Evolutionary conservation across 192 early-diverging fungal genomes (phyloP).

Genomic region (Borealophlyctis nickersoniae): DNA sequence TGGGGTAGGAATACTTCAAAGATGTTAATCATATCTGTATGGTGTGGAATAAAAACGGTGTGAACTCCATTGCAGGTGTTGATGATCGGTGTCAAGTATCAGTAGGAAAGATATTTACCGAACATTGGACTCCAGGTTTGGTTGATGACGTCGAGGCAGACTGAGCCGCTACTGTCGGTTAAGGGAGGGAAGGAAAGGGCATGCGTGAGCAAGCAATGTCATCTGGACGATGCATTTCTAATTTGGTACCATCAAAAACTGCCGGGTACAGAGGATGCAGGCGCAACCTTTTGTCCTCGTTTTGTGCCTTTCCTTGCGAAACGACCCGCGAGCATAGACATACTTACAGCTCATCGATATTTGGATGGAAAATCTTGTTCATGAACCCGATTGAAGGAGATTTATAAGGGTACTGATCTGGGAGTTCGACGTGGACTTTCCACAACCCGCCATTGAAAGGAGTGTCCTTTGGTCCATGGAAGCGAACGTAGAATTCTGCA

Average conservation of each 20-base stretch:
- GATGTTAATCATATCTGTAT: slow-evolving; percentile 97
- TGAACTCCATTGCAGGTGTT: not conserved
- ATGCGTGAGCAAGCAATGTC: too few relatives aligned
- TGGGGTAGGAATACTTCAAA: slow-evolving; percentile 99
- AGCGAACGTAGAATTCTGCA: slow-evolving; percentile 87
- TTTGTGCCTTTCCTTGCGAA: too few relatives aligned
- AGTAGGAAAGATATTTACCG: slow-evolving; percentile 51
- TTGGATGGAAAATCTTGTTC: slow-evolving; percentile 99
- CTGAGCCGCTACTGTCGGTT: slow-evolving; percentile 86
- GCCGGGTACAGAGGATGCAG: too few relatives aligned
- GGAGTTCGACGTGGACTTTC: slow-evolving; percentile 98
- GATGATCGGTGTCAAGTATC: too few relatives aligned
- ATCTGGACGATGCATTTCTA: too few relatives aligned
- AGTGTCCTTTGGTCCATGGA: slow-evolving; percentile 91
- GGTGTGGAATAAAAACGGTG: slow-evolving; percentile 9
- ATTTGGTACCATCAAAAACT: too few relatives aligned
- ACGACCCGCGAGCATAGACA: too few relatives aligned
- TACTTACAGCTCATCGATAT: slow-evolving; percentile 94
- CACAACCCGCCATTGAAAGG: slow-evolving; percentile 92
- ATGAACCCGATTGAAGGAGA: slow-evolving; percentile 98
- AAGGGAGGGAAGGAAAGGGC: too few relatives aligned
- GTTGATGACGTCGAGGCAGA: slow-evolving; percentile 99
- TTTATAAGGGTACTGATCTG: slow-evolving; percentile 99
- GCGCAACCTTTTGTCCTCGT: too few relatives aligned
- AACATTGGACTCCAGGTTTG: slow-evolving; percentile 99